A percentile compares a stretch with the other conserved stretches of the same genome.
phyloP scores from a whole-genome alignment of 768 basidiomycete genomes.

The Kwoniella europaea region DNA sequence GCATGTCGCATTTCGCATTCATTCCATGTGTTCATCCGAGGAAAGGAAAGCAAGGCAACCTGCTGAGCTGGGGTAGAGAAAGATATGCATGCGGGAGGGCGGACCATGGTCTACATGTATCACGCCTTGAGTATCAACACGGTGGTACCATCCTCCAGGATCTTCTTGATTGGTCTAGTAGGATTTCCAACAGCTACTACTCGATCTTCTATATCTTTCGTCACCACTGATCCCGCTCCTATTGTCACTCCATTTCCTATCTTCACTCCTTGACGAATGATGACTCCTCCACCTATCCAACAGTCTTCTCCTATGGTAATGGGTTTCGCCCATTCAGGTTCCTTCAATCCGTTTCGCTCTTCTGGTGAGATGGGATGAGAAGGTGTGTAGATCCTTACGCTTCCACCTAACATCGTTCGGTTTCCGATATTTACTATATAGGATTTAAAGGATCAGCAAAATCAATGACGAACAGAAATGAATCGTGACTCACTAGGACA shows the following conservation, averaged over 20 bases:
- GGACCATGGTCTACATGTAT: not conserved
- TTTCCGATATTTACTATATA: constrained; percentile 49
- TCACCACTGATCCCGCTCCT: constrained; percentile 57
- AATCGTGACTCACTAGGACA: constrained; percentile 39
- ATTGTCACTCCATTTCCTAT: constrained; percentile 55
- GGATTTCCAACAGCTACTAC: constrained; percentile 58
- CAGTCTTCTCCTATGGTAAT: constrained; percentile 57
- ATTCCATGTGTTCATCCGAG: too few species aligned
- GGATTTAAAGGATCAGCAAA: not conserved
- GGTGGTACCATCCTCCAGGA: constrained; percentile 39
- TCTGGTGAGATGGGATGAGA: constrained; percentile 49
- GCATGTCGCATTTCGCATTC: not conserved
- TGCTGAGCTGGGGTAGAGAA: too few species aligned
- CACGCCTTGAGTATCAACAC: constrained; percentile 7
- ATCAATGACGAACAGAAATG: not conserved
- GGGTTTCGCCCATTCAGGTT: constrained; percentile 54
- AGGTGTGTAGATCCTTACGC: constrained; percentile 49
- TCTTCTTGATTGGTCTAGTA: constrained; percentile 54
- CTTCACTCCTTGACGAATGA: constrained; percentile 52
- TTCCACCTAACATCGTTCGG: constrained; percentile 54
- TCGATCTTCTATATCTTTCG: constrained; percentile 47
- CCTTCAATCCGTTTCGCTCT: constrained; percentile 49
- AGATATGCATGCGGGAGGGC: too few species aligned
- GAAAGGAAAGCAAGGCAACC: too few species aligned
- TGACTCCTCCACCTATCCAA: constrained; percentile 58